Conservation (phyloP, 495 filamentous ascomycete genomes). For the Darksidea phi region DNA sequence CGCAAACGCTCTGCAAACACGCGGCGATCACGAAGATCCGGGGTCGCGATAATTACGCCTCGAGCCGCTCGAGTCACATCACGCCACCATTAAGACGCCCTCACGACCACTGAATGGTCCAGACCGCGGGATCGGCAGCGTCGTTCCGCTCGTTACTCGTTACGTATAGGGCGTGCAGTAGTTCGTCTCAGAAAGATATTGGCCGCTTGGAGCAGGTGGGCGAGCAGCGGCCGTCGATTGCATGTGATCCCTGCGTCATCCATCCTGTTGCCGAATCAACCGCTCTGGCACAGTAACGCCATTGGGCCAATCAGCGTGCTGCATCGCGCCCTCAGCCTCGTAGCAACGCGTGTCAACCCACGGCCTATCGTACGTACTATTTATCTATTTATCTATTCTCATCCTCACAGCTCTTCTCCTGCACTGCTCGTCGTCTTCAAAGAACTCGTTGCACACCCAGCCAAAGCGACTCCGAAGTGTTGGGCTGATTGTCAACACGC, state of each 20-base stretch:
- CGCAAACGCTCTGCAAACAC: too few relatives aligned
- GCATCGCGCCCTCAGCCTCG: neutral
- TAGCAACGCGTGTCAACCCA: neutral
- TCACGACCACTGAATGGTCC: neutral
- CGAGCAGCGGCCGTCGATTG: neutral
- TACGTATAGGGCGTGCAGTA: too few relatives aligned
- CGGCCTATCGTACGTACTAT: neutral
- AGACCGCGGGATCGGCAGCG: too few relatives aligned
- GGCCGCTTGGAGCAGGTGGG: neutral
- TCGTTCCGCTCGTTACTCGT: too few relatives aligned
- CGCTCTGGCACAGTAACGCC: slow-evolving; percentile 20
- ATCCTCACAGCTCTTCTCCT: neutral
- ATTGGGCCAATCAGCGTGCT: slow-evolving; percentile 8
- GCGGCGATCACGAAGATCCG: neutral
- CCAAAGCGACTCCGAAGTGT: too few relatives aligned
- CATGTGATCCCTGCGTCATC: neutral
- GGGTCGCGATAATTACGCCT: neutral
- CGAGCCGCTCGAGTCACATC: neutral
- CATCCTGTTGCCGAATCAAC: slow-evolving; percentile 27
- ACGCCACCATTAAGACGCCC: neutral
- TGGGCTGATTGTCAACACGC: neutral
- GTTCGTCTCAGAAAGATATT: neutral
- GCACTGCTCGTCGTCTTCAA: neutral
- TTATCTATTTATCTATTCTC: neutral
- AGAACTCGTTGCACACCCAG: neutral